These are phyloP conservation scores for Udeniomyces megalosporus DNA, from an alignment of 768 basidiomycete genomes.

Conservation along the genomic window DNA sequence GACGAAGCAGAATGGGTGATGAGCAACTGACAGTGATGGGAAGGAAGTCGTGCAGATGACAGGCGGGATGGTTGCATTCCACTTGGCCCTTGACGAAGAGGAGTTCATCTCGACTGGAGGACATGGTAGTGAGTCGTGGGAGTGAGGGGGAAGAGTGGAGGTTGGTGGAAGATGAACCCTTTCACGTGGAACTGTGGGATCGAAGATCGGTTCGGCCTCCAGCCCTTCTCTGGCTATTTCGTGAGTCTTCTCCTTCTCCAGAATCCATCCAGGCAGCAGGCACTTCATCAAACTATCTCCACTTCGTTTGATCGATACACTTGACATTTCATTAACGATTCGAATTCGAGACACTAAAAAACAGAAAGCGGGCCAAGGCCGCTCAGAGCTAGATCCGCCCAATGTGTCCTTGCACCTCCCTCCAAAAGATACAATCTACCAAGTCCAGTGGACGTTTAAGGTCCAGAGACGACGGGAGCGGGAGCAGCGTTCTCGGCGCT, in stretches of 20 bases:
- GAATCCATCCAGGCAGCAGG: no score
- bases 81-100: slow-evolving; percentile 42
- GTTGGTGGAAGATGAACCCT: no score
- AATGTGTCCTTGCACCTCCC: not conserved
- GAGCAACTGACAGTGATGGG: slow-evolving; percentile 37
- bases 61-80: slow-evolving; percentile 52
- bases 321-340: no score
- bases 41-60: slow-evolving; percentile 62
- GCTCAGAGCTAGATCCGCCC: not conserved
- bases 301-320: no score
- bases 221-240: no score
- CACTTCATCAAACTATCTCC: no score
- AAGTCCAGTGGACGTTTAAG: not conserved
- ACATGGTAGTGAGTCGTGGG: no score
- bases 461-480: not conserved
- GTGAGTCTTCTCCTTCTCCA: no score
- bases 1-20: not conserved
- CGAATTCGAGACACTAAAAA: no score
- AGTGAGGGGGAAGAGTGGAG: no score
- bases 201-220: no score
- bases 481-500: not conserved
- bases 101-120: slow-evolving; percentile 29
- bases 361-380: not conserved
- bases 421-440: not conserved
- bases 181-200: no score